Percentiles rank a stretch among this genome's conserved stretches.
Conservation (phyloP, 2,329 filamentous ascomycete species). For the Ophiostoma montium region DNA sequence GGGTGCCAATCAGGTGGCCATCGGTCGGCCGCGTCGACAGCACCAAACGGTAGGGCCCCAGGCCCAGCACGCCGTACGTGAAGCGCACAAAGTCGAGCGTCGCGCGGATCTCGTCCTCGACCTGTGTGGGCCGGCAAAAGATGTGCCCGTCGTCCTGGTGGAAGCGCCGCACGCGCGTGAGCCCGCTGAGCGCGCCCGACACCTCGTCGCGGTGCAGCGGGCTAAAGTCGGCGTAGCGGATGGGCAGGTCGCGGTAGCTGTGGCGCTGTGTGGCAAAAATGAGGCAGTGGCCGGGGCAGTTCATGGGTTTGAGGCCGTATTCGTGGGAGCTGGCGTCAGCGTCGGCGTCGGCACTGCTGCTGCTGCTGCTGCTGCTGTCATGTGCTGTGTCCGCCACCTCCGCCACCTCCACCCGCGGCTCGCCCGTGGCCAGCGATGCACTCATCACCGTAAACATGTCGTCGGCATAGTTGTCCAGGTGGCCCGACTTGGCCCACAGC, state of each 20-base stretch:
- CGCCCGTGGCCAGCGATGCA: slow-evolving; percentile 28
- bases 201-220: slow-evolving; percentile 91
- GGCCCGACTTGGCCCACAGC: slow-evolving; percentile 73
- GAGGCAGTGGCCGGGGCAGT: slow-evolving; percentile 87
- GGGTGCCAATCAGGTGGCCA: slow-evolving; percentile 56
- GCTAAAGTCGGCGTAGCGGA: slow-evolving; percentile 90
- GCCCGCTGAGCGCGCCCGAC: slow-evolving; percentile 76
- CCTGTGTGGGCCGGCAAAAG: slow-evolving; percentile 68
- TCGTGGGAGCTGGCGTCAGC: slow-evolving; percentile 35
- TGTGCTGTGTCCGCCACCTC: too few relatives aligned
- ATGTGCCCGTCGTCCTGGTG: slow-evolving; percentile 90
- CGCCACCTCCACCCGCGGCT: slow-evolving; percentile 19
- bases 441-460: slow-evolving; percentile 79
- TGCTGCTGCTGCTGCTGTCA: background rate
- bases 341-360: background rate
- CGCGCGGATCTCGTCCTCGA: slow-evolving; percentile 56
- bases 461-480: slow-evolving; percentile 79
- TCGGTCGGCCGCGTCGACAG: slow-evolving; percentile 66
- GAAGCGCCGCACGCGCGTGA: slow-evolving; percentile 87
- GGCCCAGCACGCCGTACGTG: slow-evolving; percentile 54
- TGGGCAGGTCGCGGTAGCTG: slow-evolving; percentile 79
- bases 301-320: slow-evolving; percentile 87
- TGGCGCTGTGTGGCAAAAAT: slow-evolving; percentile 74
- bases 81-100: slow-evolving; percentile 62
- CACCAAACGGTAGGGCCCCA: slow-evolving; percentile 61